Evolutionary conservation across 495 filamentous ascomycete genomes (phyloP).

Genomic region (Neurospora africana): DNA sequence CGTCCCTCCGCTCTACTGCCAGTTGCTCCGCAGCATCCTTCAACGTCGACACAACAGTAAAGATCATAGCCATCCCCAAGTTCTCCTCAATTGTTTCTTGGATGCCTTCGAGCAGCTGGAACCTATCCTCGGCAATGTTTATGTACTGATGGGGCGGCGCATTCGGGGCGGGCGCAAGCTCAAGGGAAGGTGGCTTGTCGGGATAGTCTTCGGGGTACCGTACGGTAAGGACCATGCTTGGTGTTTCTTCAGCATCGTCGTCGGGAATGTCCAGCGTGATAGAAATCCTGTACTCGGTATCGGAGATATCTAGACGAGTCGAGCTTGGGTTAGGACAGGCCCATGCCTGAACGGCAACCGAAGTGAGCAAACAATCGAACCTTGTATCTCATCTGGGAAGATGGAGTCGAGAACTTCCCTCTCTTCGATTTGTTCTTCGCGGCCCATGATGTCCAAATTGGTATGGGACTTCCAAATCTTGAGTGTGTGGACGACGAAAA

Average conservation of each 20-base stretch:
- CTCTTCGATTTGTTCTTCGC: constrained; percentile 91
- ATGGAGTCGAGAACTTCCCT: constrained; percentile 96
- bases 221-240: constrained; percentile 68
- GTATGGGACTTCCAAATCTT: not conserved
- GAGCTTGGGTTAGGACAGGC: not conserved
- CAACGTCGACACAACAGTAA: constrained; percentile 72
- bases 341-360: not conserved
- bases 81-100: constrained; percentile 71
- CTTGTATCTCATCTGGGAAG: constrained; percentile 94
- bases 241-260: constrained; percentile 41
- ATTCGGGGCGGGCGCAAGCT: constrained; percentile 61
- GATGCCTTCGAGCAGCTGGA: constrained; percentile 56
- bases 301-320: constrained; percentile 59
- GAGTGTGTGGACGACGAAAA: not conserved
- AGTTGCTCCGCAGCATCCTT: constrained; percentile 83
- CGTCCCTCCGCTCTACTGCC: constrained; percentile 53
- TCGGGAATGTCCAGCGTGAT: constrained; percentile 66
- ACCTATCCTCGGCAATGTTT: constrained; percentile 52
- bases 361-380: constrained; percentile 30
- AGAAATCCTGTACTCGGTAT: constrained; percentile 73
- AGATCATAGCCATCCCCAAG: constrained; percentile 96
- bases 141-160: constrained; percentile 52
- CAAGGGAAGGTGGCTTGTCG: constrained; percentile 69
- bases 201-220: constrained; percentile 81
- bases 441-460: constrained; percentile 54